These are phyloP conservation scores for Hymenoscyphus infarciens DNA, from an alignment of 2,329 filamentous ascomycete species.

Conservation along the genomic window DNA sequence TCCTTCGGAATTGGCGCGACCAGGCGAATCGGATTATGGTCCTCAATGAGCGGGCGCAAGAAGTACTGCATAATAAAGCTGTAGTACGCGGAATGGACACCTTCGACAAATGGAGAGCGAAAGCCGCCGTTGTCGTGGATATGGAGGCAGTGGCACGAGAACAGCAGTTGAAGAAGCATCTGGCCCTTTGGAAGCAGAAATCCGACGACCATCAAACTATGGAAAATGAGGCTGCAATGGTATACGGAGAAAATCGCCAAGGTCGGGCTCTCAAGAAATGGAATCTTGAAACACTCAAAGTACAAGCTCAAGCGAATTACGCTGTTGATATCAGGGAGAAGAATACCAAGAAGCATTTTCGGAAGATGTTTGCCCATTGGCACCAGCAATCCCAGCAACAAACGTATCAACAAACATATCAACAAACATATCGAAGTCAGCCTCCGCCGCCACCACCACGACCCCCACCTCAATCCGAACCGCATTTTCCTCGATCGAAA, in stretches of 20 bases:
- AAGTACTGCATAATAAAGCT: slow-evolving; percentile 26
- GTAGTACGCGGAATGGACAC: slow-evolving; percentile 30
- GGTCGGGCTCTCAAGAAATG: slow-evolving; percentile 32
- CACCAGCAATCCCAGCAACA: slow-evolving; percentile 25
- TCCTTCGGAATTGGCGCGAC: slow-evolving; percentile 28
- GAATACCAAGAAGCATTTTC: slow-evolving; percentile 33
- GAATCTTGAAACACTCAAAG: slow-evolving; percentile 31
- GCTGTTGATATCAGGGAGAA: slow-evolving; percentile 33
- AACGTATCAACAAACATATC: slow-evolving; percentile 24
- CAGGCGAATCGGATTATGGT: slow-evolving; percentile 26
- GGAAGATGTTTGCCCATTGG: slow-evolving; percentile 36
- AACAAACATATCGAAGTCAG: slow-evolving; percentile 13
- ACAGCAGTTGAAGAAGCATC: slow-evolving; percentile 26
- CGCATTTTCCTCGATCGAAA: neutral
- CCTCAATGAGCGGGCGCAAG: slow-evolving; percentile 30
- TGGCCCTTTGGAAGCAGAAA: slow-evolving; percentile 29
- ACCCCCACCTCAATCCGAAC: neutral
- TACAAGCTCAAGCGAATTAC: slow-evolving; percentile 28
- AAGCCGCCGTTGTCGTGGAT: slow-evolving; percentile 29
- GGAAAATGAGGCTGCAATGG: slow-evolving; percentile 29
- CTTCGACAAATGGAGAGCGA: slow-evolving; percentile 34
- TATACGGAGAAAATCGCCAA: slow-evolving; percentile 31
- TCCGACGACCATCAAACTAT: slow-evolving; percentile 25
- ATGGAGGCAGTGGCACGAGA: slow-evolving; percentile 27
- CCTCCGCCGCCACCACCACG: neutral